Percentiles rank a stretch among this genome's conserved stretches.
These are phyloP conservation scores for Noccaea caerulescens DNA, from an alignment of 345 rosid species.

Conservation along the genomic window DNA sequence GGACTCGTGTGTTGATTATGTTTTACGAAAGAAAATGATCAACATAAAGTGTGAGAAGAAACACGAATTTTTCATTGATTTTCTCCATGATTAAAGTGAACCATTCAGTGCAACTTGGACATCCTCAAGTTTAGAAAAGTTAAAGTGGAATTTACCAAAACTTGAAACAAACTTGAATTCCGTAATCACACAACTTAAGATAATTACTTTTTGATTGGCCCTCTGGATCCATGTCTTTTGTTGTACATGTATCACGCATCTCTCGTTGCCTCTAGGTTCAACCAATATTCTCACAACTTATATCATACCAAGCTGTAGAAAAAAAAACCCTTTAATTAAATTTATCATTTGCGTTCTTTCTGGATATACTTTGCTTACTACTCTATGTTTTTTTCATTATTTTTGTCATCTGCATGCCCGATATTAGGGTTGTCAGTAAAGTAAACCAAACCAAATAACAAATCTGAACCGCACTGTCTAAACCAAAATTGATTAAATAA, in stretches of 20 bases:
- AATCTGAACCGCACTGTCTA: neutral
- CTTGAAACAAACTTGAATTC: constrained; percentile 9
- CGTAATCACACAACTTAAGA: constrained; percentile 5
- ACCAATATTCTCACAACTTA: constrained; percentile 26
- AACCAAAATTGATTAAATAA: neutral
- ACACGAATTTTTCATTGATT: constrained; percentile 9
- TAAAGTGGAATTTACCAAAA: neutral
- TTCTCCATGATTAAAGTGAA: constrained; percentile 33
- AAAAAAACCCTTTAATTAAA: neutral
- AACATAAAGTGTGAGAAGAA: constrained; percentile 19
- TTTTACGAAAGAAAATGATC: neutral
- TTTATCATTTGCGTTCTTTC: constrained; percentile 13
- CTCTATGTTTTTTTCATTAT: neutral
- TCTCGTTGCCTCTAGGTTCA: constrained; percentile 25
- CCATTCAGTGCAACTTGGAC: constrained; percentile 3
- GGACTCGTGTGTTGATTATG: constrained; percentile 7
- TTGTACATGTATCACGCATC: constrained; percentile 33
- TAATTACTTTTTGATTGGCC: constrained; percentile 4
- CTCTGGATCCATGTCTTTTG: constrained; percentile 32
- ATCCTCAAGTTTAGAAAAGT: constrained; percentile 19
- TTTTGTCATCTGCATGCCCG: neutral
- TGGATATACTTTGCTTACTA: constrained; percentile 9
- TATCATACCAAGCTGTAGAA: neutral
- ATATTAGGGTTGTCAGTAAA: neutral
- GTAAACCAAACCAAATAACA: neutral